A percentile compares a stretch with the other conserved stretches of the same genome.
Evolutionary conservation across 1,284 basidiomycete species (phyloP).

Genomic region (Phlebopus sp.): DNA sequence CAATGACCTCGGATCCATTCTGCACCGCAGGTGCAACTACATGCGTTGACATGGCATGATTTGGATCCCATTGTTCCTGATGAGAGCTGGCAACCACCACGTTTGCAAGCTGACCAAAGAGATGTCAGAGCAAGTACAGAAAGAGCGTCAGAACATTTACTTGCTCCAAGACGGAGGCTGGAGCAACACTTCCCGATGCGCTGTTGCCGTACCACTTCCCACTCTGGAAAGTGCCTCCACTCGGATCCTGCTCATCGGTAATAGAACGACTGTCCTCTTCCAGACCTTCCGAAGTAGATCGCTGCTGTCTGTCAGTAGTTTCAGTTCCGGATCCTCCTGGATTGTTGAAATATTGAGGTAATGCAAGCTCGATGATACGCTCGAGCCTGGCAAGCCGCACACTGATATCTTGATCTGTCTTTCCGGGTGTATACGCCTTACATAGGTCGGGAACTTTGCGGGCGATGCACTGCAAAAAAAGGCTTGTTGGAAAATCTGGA

Average conservation of each 20-base stretch:
- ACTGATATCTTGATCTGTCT: constrained; percentile 75
- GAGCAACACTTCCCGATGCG: constrained; percentile 74
- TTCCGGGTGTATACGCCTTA: constrained; percentile 82
- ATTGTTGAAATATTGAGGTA: constrained; percentile 64
- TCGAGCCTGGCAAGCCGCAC: constrained; percentile 70
- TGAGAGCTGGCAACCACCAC: constrained; percentile 44
- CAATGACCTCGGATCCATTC: constrained; percentile 22
- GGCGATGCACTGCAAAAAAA: constrained; percentile 58
- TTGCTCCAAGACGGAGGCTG: constrained; percentile 74
- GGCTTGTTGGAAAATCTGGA: constrained; percentile 11
- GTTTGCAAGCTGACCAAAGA: constrained; percentile 50
- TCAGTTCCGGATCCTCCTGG: constrained; percentile 35
- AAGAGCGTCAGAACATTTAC: constrained; percentile 38
- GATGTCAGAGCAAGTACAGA: constrained; percentile 13
- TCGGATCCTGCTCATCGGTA: constrained; percentile 69
- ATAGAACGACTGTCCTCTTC: constrained; percentile 67
- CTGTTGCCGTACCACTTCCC: constrained; percentile 84
- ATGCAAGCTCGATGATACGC: constrained; percentile 72
- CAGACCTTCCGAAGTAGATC: constrained; percentile 44
- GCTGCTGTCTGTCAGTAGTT: constrained; percentile 36
- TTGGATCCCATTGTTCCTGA: constrained; percentile 30
- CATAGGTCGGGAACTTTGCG: constrained; percentile 82
- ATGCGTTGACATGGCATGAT: constrained; percentile 12
- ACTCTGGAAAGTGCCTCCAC: constrained; percentile 73
- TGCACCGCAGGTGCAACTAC: constrained; percentile 15